Evolutionary conservation across 1,284 basidiomycete genomes (phyloP), one percentile per base, ranked within the genome.

Genomic region (Ustilago crameri): DNA sequence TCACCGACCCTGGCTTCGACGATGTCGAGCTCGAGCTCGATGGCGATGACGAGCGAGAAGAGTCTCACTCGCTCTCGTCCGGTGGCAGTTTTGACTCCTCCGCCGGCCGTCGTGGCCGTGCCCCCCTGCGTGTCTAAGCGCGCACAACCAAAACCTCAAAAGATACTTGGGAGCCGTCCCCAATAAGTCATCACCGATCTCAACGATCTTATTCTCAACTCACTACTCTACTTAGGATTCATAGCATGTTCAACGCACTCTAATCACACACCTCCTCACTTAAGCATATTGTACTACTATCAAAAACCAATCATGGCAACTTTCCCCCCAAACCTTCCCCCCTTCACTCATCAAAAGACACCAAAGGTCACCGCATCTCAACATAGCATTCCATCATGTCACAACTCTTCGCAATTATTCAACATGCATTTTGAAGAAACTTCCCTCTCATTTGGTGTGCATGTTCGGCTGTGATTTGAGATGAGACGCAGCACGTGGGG

Each of bases 21-120:
- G 73, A 78, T 23, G 62, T 75, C 38, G 75, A 78, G 17, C 70
- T 78, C 42, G 75, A 78, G 18, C 69, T 75, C 47, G 75, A 75
- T 43, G 65, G 61, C 47, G 70, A 73, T 38, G 64, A 73, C 35
- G 60, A 68, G 40, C 52, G 56, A n/a, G 64, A 60, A 27, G 59
- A 61, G 38, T 50, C 59, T 20, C 49, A 42, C 8, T 67, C 60
- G 9, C 47, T 54, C 5, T 72, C 69, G 20, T 67, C 64, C 12
- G 56, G 57, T 24, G 57, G 67, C 12, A 65, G 61, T 43, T 56
- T 65, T 15, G 57, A 60, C 1, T 53, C 67, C 8, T 44, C 45
- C 3, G 34, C 32, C 26, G 18, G 43, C 3, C 23, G 26, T 40
- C 56, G 67, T 24, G 62, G 57, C 0, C 57, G 67, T 9, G 37